Base-by-base conservation (phyloP, 164 flowering plant species). In the Tetrastigma voinierianum region DNA sequence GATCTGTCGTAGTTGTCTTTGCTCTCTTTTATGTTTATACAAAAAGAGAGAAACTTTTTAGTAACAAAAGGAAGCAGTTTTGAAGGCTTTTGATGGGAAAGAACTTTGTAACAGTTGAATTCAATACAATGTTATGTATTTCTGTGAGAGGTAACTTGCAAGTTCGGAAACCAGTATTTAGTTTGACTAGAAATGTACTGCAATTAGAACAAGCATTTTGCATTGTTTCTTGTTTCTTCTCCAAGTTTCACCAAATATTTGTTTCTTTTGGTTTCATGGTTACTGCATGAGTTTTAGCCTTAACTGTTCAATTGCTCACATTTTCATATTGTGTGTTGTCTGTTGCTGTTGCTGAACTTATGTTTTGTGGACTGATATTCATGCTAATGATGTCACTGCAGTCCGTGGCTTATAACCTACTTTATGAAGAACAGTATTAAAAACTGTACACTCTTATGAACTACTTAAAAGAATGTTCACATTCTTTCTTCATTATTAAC, bases 61-160 rank as follows among this genome's bases (percentile, higher is more conserved):
- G 77, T 64, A 87, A 79, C 74, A 91, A 91, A n/a, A 77, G 93
- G 62, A 91, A 91, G 83, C 99, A 88, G 77, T 95, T 95, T 78
- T 95, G 84, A 88, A 47, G 69, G 20, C 48, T 62, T 66, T 57
- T 43, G 7, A 53, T 58, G 62, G n/a, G 49, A 54, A 40, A n/a
- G 69, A 62, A 61, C 56, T 64, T 69, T 80, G 79, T 78, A 74
- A 17, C 68, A 58, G 62, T 77, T 75, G 74, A 62, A 67, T 25
- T 17, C 52, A 61, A 70, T 68, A 24, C 72, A 59, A n/a, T n/a
- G n/a, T n/a, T n/a, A 49, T 74, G 72, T 70, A 70, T 64, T 59
- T 65, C 71, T 59, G 60, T 66, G 57, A 52, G 67, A 67, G 78
- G 70, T 64, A 68, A 32, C 62, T 47, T 46, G 20, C 2, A 20